Evolutionary conservation across 495 filamentous ascomycete species (phyloP), one percentile per base, ranked within the genome.

Genomic region (Parathielavia appendiculata): DNA sequence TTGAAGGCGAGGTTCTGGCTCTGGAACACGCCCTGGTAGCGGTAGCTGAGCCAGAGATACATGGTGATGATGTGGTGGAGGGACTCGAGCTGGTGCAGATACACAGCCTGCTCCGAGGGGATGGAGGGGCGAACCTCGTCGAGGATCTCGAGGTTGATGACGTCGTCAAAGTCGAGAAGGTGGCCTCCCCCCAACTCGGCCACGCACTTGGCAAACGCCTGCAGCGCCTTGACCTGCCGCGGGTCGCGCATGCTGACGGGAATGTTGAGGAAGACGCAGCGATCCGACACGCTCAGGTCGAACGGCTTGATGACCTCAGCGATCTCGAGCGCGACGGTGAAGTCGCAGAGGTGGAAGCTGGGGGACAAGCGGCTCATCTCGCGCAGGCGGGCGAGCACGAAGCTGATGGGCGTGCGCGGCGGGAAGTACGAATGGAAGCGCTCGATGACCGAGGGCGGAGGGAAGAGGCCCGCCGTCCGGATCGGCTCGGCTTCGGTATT

Each of bases 11-110:
- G 81, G 30, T 77, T 77, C 59, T 91, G 83, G 59, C 86, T 88
- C 12, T 79, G 81, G 69, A 97, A 96, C 12, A 96, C 79, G 51
- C 91, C 90, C 12, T 85, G 78, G 66, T 81, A 86, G 13, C 83
- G 83, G 67, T 83, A 86, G 48, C 78, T 82, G 68, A 97, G 77
- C 93, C 93, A 98, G 9, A 92, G 76, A 63, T 96, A 98, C 19
- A 92, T 71, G 19, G 92, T 87, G 35, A 97, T 71, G 16, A 82
- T 75, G 66, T 88, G 90, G 73, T 98, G 95, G 22, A 97, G 73
- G 17, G 62, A 65, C 71, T 97, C 95, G 45, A 96, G 71, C 9
- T 76, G 68, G 30, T 71, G 65, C 60, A 97, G 69, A 54, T 89
- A 87, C 65, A 76, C 9, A 72, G 73, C 3, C 41, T 54, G 34